Conservation (phyloP, 805 yeast species). For the Lipomyces sp. region DNA sequence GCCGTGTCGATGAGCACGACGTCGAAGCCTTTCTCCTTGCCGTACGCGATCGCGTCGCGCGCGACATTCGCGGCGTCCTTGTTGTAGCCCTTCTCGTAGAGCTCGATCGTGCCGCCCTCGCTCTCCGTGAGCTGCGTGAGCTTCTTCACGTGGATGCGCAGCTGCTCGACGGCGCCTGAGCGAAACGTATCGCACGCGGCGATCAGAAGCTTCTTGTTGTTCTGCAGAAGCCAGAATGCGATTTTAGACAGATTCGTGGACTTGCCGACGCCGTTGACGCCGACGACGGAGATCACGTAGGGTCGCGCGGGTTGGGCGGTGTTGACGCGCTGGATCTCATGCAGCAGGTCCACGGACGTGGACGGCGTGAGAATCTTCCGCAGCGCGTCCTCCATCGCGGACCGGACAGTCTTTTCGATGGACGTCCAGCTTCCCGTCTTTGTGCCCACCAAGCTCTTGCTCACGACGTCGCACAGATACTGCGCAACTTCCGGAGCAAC, state of each 20-base stretch:
- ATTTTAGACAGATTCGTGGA: conserved; percentile 91
- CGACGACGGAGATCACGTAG: conserved; percentile 94
- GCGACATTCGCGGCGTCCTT: conserved; percentile 97
- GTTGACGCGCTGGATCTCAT: conserved; percentile 57
- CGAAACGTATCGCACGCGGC: conserved; percentile 98
- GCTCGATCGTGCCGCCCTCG: conserved; percentile 55
- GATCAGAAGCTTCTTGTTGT: conserved; percentile 77
- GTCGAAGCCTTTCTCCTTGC: conserved; percentile 65
- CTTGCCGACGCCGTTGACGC: conserved; percentile 97
- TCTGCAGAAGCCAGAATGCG: conserved; percentile 93
- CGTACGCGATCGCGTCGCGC: conserved; percentile 80
- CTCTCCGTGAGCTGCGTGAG: conserved; percentile 62
- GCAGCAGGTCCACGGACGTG: conserved; percentile 79
- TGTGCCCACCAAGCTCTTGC: conserved; percentile 64
- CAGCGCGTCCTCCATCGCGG: conserved; percentile 53
- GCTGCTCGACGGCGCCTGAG: conserved; percentile 98
- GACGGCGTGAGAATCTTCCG: conserved; percentile 81
- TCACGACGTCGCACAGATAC: conserved; percentile 65
- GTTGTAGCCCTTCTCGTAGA: conserved; percentile 94
- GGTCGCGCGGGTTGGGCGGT: conserved; percentile 47
- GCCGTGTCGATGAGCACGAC: conserved; percentile 95
- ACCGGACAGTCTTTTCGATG: conserved; percentile 64
- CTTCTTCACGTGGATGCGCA: conserved; percentile 88
- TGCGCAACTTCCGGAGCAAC: conserved; percentile 89
- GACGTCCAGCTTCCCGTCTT: conserved; percentile 73